Base-by-base conservation (phyloP, 148 eudicot genomes). In the Beta vulgaris region DNA sequence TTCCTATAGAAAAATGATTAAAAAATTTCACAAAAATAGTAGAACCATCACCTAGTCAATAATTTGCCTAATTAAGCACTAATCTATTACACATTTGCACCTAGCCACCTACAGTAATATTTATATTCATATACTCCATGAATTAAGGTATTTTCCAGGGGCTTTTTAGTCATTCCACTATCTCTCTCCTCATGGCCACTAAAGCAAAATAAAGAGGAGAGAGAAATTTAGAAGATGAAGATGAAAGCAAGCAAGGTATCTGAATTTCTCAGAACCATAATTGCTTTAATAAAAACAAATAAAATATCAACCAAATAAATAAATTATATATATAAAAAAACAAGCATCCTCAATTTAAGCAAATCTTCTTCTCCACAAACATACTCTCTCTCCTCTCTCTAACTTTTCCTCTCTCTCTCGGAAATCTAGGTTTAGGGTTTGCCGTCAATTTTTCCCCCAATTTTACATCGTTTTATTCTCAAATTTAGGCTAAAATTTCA, bases 101-200 rank as follows among this genome's bases (percentile, higher is more conserved):
- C 13, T 15, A 65, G 39, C 25, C 42, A 36, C 7, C n/a, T 19
- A 32, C 68, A 37, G 15, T 4, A 34, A 21, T 18, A 53, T 15
- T 18, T 4, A 53, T 6, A 53, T n/a, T n/a, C n/a, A 53, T 53
- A 15, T 53, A 16, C 3, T 19, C 43, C 49, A 25, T 35, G 10
- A 35, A 35, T 18, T 34, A 8, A 40, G 18, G 25, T 55, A 72
- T 21, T 39, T 23, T 9, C 13, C 34, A 44, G 73, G 89, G 89
- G 80, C 64, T 78, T 10, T 69, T 0, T 19, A 18, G 89, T 84
- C 78, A 7, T 75, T 79, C 8, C 60, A 75, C 19, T 1, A 16
- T 18, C 65, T 28, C 19, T 29, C 21, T 60, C 73, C 65, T 13
- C 73, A 49, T 80, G 76, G 81, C 71, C 78, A 71, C 64, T 29